Evolutionary conservation across 2,329 filamentous ascomycete genomes (phyloP), one percentile per base, ranked within the genome.

Genomic region (Claviceps sp.): DNA sequence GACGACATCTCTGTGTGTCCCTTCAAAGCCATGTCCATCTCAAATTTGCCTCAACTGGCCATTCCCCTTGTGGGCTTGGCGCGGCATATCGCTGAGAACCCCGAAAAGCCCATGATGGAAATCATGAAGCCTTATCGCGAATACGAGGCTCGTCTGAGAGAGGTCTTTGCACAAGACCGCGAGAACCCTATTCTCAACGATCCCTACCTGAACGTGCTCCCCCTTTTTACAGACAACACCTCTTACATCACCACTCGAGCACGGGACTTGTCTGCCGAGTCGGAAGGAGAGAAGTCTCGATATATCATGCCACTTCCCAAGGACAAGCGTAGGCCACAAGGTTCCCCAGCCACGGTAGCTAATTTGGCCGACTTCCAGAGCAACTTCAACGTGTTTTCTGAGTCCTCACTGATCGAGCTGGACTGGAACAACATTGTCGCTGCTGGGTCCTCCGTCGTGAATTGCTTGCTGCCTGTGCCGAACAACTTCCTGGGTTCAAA

Each of bases 391-490:
- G 64, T 94, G 53, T 95, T 95, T 62, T 88, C 84, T 1, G 88
- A 95, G 66, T 85, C 80, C 1, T 83, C 86, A 0, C 70, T 94
- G 29, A 74, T 74, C 34, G 87, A 91, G 47, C 64, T 94, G 58
- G 80, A 91, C 62, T 94, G 88, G 88, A 80, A 68, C 61, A 93
- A 93, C 62, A 80, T 94, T 16, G 82, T 93, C 16, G 88, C 80
- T 34, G 86, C 87, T 42, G 88, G 88, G 11, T 90, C 85, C 47
- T 83, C 86, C 1, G 88, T 91, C 1, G 80, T 88, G 50, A 94
- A 89, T 50, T 83, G 83, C 47, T 73, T 94, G 37, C 68, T 94
- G 14, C 85, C 87, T 0, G 79, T 88, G 5, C 83, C 83, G 5
- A 67, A 77, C 2, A 67, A 80, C 55, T 80, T 81, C 65, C 76